Conservation (phyloP, 257 asterid genomes). For the Misopates orontium region DNA sequence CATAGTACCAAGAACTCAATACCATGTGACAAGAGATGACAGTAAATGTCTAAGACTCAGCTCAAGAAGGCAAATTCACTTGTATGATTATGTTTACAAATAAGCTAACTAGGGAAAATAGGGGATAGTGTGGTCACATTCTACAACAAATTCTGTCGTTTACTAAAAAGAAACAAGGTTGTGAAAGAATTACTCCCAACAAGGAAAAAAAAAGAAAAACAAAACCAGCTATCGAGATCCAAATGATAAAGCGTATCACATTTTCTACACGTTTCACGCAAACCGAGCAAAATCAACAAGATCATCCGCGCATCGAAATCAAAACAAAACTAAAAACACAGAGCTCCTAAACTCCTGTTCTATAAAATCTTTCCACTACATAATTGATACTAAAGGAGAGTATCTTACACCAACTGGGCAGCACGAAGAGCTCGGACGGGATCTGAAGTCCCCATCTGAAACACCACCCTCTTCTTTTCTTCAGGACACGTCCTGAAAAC, state of each 20-base stretch:
- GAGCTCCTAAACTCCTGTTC: background rate
- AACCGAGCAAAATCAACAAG: too few species aligned
- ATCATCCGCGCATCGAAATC: too few species aligned
- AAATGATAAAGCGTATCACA: too few species aligned
- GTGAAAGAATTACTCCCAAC: background rate
- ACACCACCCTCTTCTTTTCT: constrained; percentile 71
- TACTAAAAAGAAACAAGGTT: constrained; percentile 1
- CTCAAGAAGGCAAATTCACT: constrained; percentile 15
- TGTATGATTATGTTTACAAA: background rate
- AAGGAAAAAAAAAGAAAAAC: background rate
- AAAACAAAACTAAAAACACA: too few species aligned
- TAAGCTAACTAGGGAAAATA: background rate
- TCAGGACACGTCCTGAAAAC: constrained; percentile 86
- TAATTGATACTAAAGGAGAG: constrained; percentile 10
- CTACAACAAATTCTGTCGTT: background rate
- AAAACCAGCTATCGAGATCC: too few species aligned
- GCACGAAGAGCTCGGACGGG: constrained; percentile 87
- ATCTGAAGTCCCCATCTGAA: constrained; percentile 97
- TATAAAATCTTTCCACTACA: background rate
- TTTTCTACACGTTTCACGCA: too few species aligned
- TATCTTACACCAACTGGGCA: constrained; percentile 72
- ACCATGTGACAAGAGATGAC: constrained; percentile 8
- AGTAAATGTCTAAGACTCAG: constrained; percentile 2
- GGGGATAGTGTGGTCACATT: too few species aligned
- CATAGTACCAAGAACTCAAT: constrained; percentile 21